These are phyloP conservation scores for Solanum bulbocastanum DNA, from an alignment of 257 asterid genomes.

Conservation along the genomic window DNA sequence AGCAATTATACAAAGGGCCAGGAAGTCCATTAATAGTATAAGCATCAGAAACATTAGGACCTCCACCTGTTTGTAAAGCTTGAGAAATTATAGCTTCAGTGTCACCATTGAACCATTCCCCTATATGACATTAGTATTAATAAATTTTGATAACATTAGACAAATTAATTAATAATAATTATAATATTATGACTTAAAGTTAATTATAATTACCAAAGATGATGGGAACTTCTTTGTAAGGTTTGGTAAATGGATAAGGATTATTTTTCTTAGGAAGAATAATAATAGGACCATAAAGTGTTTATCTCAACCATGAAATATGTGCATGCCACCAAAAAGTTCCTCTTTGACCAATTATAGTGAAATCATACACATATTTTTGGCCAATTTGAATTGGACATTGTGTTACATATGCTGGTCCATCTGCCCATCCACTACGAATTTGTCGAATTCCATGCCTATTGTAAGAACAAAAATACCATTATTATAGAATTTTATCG, in stretches of 20 bases:
- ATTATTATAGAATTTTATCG: too few relatives aligned
- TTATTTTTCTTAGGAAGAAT: background rate
- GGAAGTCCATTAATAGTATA: background rate
- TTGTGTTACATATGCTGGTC: background rate
- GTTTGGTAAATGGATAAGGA: background rate
- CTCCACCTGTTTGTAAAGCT: constrained; percentile 50
- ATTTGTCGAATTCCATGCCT: background rate
- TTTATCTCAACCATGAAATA: background rate
- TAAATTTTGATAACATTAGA: background rate
- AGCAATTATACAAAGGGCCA: constrained; percentile 25
- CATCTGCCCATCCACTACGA: background rate
- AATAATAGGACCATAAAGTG: background rate
- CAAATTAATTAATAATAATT: background rate
- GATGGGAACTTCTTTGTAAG: background rate
- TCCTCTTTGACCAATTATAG: background rate
- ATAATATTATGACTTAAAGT: background rate
- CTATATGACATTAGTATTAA: constrained; percentile 9
- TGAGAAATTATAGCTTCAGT: constrained; percentile 46
- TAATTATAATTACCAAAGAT: background rate
- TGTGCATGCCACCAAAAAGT: background rate
- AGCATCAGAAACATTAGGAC: constrained; percentile 57
- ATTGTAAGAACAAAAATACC: background rate
- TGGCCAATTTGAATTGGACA: background rate
- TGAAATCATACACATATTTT: background rate
- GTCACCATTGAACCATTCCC: constrained; percentile 55